Conservation (phyloP, 257 asterid genomes). For the Nicotiana knightiana region DNA sequence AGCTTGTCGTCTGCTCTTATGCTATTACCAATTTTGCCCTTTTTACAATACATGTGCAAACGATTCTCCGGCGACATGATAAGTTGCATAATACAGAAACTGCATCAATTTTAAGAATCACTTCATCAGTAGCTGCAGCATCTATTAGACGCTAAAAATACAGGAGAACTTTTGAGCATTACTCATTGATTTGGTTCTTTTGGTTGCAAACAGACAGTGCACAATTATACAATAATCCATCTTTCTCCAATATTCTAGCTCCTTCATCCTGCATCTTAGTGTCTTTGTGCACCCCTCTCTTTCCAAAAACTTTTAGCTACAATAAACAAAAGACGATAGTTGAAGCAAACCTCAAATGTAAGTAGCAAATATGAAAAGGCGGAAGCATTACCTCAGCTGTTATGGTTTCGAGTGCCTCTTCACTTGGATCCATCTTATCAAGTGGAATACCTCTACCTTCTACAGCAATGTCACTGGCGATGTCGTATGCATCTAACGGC, state of each 20-base stretch:
- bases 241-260: slow-evolving; percentile 62
- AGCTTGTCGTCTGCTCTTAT: slow-evolving; percentile 38
- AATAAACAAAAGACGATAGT: not conserved
- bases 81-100: slow-evolving; percentile 54
- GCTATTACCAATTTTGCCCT: slow-evolving; percentile 53
- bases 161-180: not conserved
- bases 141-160: no score
- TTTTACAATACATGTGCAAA: slow-evolving; percentile 62
- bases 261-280: slow-evolving; percentile 60
- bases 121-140: not conserved
- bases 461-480: slow-evolving; percentile 51
- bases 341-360: not conserved
- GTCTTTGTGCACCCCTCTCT: slow-evolving; percentile 85
- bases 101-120: slow-evolving; percentile 16
- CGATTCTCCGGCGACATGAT: slow-evolving; percentile 49
- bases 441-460: slow-evolving; percentile 64
- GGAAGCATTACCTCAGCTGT: slow-evolving; percentile 40
- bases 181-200: slow-evolving; percentile 53
- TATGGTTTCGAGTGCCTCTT: slow-evolving; percentile 62
- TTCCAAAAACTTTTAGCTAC: slow-evolving; percentile 78
- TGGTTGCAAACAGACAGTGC: slow-evolving; percentile 47
- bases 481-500: slow-evolving; percentile 56
- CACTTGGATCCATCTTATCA: slow-evolving; percentile 47
- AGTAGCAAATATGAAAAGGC: not conserved
- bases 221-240: slow-evolving; percentile 70